Evolutionary conservation across 2,329 filamentous ascomycete species (phyloP), one percentile per base, ranked within the genome.

Genomic region (Cladosporium velox): DNA sequence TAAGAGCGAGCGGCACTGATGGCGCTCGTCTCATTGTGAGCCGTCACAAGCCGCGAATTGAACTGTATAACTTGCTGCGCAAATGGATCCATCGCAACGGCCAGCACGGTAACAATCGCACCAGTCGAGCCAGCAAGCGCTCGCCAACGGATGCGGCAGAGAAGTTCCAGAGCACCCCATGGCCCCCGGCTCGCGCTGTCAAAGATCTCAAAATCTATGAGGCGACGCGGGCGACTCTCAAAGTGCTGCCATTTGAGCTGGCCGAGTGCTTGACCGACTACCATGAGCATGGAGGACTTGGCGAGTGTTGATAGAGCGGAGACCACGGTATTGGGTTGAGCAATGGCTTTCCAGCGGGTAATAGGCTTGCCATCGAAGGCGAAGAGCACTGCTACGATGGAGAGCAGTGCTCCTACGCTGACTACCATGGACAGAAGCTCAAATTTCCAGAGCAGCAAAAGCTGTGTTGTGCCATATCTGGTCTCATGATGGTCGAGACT

Each of bases 221-320:
- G 34, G 32, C 55, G 32, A 15, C 34, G 55, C 12, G 32, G 11
- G 4, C 34, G n/a, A n/a, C 21, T n/a, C 32, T 28, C 55, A 6
- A 58, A 58, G 21, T 58, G 21, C 34, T 38, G 21, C 55, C 55
- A 58, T 34, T 58, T 58, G 15, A 58, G 34, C 8, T 58, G 55
- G 7, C 55, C 34, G 30, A 58, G 10, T 26, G 30, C 32, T 38
- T 35, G 32, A 15, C 32, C 34, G 34, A 58, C n/a, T 14, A 41
- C 55, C 32, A 58, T 35, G 32, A 58, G 34, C 32, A 58, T 58
- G n/a, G 55, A 24, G 2, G 55, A 58, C 34, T 58, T 58, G 34
- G 55, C 32, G 8, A 58, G 32, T 15, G 55, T 58, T 32, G 55
- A 58, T 11, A 58, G 8, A 24, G 34, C 32, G 4, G 55, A 35